Evolutionary conservation across 257 asterid species (phyloP).

Genomic region (Catharanthus roseus): DNA sequence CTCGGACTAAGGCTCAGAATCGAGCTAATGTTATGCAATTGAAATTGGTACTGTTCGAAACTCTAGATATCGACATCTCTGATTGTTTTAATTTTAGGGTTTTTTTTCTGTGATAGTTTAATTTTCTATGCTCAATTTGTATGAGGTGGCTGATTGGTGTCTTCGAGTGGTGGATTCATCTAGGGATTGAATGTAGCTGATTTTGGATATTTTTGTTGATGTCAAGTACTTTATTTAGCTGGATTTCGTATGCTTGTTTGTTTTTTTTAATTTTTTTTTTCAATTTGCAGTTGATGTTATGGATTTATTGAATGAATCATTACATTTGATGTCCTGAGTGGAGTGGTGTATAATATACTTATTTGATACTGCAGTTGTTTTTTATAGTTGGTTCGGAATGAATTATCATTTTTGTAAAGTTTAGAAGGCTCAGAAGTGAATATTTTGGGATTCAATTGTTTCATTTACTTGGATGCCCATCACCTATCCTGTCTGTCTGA

Average conservation of each 20-base stretch:
- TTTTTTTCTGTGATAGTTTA: not conserved
- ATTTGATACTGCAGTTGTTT: not conserved
- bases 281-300: not conserved
- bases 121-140: not conserved
- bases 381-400: not conserved
- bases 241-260: not conserved
- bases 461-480: not conserved
- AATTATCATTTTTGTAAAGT: not conserved
- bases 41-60: constrained; percentile 51
- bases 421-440: not conserved
- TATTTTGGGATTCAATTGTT: not conserved
- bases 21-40: constrained; percentile 95
- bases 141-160: not conserved
- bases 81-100: not conserved
- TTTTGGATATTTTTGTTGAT: no score
- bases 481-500: not conserved
- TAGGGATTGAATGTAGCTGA: not conserved
- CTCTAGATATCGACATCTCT: not conserved
- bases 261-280: not conserved
- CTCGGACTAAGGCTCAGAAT: constrained; percentile 87
- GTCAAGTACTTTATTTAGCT: not conserved
- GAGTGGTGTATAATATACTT: not conserved
- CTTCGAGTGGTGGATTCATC: not conserved
- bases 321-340: not conserved
- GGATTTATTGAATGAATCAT: not conserved